phyloP scores from a whole-genome alignment of 208 protist genomes.

The Acanthamoeba quina region DNA sequence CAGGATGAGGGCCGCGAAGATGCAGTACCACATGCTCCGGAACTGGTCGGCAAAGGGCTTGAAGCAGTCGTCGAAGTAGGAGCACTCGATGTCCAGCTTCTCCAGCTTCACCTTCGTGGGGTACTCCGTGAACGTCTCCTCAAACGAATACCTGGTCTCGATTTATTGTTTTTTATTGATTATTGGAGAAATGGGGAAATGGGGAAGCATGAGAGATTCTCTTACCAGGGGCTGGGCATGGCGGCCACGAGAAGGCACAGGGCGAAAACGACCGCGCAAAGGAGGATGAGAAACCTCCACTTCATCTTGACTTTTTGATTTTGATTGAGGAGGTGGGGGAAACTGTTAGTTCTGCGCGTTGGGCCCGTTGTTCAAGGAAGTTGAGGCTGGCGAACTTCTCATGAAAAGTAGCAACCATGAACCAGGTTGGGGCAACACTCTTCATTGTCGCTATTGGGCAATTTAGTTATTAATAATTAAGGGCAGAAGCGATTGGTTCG shows the following conservation, averaged over 20 bases:
- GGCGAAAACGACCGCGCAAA: not conserved
- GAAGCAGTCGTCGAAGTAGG: not conserved
- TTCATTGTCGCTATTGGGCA: no score
- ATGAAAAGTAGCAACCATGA: no score
- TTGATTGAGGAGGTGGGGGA: no score
- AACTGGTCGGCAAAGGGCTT: not conserved
- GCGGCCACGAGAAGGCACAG: not conserved
- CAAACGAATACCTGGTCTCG: not conserved
- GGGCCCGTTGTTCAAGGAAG: no score
- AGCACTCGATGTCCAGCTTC: not conserved
- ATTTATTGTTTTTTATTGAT: not conserved
- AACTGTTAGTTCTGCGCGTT: no score
- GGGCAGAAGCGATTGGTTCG: no score
- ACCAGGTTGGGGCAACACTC: no score
- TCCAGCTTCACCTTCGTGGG: not conserved
- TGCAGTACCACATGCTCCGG: not conserved
- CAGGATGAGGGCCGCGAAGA: not conserved
- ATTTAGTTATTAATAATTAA: no score
- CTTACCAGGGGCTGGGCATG: not conserved
- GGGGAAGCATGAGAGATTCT: no score
- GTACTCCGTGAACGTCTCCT: not conserved
- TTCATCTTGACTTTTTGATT: not conserved
- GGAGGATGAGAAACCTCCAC: not conserved
- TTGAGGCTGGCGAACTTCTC: no score
- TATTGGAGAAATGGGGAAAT: no score